Evolutionary conservation across 495 filamentous ascomycete species (phyloP), one percentile per base, ranked within the genome.

Genomic region (Bacidia rubella): DNA sequence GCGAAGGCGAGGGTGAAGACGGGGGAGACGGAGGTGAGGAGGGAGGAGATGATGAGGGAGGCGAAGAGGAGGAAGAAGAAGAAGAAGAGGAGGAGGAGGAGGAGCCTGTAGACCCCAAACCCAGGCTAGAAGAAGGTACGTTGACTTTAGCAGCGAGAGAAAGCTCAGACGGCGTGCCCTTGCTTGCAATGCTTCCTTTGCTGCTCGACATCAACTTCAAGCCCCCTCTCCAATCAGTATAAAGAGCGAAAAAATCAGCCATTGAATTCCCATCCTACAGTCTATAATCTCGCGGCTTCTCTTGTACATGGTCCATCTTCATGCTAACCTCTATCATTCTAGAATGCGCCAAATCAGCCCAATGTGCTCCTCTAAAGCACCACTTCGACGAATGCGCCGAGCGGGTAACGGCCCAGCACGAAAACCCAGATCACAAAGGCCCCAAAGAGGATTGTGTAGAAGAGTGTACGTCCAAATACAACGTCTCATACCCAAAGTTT

Each of bases 391-490:
- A 95, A 70, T 98, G 92, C 67, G 86, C 87, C 61, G 89, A 94
- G 74, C 87, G 92, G 60, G 92, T 96, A 58, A 90, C 81, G 53
- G 69, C 68, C 60, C 79, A 85, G 66, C 70, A 79, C 59, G 78
- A 85, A 60, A 72, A 76, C 60, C 81, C 76, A 58, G 72, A 75
- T 64, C 74, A 76, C 68, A 70, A 77, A 65, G 76, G 71, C 11
- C 68, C 75, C 54, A 77, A 83, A 62, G 92, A 98, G 77, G 90
- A 98, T 74, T 98, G 92, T 62, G 86, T 98, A 57, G 92, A 98
- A 76, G 92, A 98, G 77, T 98, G 92, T 96, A 82, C 74, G 90
- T 80, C n/a, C n/a, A n/a, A n/a, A n/a, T n/a, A n/a, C n/a, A n/a
- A n/a, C n/a, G n/a, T 20, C 23, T 3, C 47, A 27, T 22, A 46